Conservation (phyloP, 306 rosid species). For the Cucurbita pepo region DNA sequence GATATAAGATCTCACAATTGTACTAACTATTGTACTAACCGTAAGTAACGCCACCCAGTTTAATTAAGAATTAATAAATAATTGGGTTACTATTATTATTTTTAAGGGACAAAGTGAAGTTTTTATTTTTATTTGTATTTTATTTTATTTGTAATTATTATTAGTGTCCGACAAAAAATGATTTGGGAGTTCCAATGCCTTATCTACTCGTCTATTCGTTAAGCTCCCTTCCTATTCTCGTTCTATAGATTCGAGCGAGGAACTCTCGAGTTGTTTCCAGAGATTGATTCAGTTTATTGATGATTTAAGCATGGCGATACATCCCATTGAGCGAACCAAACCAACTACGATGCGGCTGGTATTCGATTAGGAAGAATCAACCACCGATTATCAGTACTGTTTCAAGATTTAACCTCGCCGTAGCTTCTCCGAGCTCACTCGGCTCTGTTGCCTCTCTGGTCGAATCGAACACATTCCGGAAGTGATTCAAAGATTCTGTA, state of each 20-base stretch:
- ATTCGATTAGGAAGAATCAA: not conserved
- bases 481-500: not conserved
- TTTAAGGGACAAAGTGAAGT: too few relatives aligned
- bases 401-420: not conserved
- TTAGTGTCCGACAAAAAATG: not conserved
- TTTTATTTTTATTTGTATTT: too few relatives aligned
- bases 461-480: not conserved
- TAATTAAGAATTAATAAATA: too few relatives aligned
- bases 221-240: not conserved
- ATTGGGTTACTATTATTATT: too few relatives aligned
- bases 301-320: not conserved
- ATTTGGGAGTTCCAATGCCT: not conserved
- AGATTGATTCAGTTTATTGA: not conserved
- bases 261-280: not conserved
- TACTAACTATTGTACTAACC: too few relatives aligned
- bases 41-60: too few relatives aligned
- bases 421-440: not conserved
- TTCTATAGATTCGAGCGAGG: not conserved
- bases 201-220: not conserved
- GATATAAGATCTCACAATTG: too few relatives aligned
- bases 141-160: too few relatives aligned
- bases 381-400: not conserved
- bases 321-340: not conserved
- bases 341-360: not conserved
- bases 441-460: not conserved